Evolutionary conservation across 371 early-diverging fungal species (phyloP).

Genomic region (Scutellospora calospora): DNA sequence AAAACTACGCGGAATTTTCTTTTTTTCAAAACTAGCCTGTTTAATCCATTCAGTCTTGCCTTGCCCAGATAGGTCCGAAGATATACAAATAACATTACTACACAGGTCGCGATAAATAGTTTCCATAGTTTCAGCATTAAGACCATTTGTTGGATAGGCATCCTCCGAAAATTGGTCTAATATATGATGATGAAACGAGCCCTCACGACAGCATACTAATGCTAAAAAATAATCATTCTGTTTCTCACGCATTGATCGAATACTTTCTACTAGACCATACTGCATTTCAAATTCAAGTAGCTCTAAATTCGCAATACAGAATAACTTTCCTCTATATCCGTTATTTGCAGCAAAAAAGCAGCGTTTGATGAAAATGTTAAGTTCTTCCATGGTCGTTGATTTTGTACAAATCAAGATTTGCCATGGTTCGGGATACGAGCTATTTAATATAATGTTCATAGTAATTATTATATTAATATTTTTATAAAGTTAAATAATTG

Average conservation of each 20-base stretch:
- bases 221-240: background rate
- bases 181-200: conserved; percentile 41
- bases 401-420: conserved; percentile 36
- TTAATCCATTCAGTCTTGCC: conserved; percentile 43
- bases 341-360: conserved; percentile 38
- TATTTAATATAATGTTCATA: too few relatives aligned
- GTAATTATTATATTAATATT: too few relatives aligned
- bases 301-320: conserved; percentile 45
- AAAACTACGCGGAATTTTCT: conserved; percentile 2
- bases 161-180: conserved; percentile 40
- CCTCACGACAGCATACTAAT: conserved; percentile 34
- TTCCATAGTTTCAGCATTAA: conserved; percentile 17
- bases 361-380: conserved; percentile 31
- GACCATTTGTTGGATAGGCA: conserved; percentile 3
- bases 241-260: conserved; percentile 7
- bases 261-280: conserved; percentile 13
- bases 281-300: conserved; percentile 38
- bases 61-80: conserved; percentile 32
- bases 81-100: background rate
- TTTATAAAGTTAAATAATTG: too few relatives aligned
- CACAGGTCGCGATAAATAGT: conserved; percentile 23
- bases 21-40: background rate
- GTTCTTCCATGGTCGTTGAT: conserved; percentile 37
- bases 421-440: conserved; percentile 37
- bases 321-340: conserved; percentile 28